phyloP scores from a whole-genome alignment of 2,329 filamentous ascomycete species.

The Gnomoniopsis sp. region DNA sequence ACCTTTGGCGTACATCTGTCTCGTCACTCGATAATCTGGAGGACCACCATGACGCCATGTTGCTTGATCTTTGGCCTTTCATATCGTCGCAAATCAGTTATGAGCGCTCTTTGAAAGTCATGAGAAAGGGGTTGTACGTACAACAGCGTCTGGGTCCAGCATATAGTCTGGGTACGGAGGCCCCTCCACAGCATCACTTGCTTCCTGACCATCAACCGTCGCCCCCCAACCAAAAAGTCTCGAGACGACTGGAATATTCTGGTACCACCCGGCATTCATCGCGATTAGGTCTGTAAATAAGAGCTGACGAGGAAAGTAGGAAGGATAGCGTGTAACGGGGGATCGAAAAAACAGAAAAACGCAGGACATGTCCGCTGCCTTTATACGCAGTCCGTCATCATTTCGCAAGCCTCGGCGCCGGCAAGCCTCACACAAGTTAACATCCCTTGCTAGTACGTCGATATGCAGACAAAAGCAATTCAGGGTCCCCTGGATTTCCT shows the following conservation, averaged over 20 bases:
- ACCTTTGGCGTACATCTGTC: conserved; percentile 58
- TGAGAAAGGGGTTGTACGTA: conserved; percentile 24
- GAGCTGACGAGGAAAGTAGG: background rate
- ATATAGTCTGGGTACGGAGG: conserved; percentile 50
- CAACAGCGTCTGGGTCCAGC: conserved; percentile 54
- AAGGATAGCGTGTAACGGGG: background rate
- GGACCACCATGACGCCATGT: conserved; percentile 58
- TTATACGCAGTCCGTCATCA: background rate
- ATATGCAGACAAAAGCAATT: background rate
- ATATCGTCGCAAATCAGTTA: background rate
- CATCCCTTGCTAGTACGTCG: background rate
- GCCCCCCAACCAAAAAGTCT: conserved; percentile 2
- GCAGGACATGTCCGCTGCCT: background rate
- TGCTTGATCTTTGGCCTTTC: conserved; percentile 42
- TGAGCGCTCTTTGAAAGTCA: background rate
- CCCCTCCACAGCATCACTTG: background rate
- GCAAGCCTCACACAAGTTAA: background rate
- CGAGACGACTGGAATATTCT: background rate
- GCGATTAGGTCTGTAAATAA: background rate
- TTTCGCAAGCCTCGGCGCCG: background rate
- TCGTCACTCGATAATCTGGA: conserved; percentile 63
- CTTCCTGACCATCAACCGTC: background rate
- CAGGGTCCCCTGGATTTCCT: background rate
- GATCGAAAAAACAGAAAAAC: background rate
- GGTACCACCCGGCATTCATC: conserved; percentile 7